Conservation (phyloP, 2,329 filamentous ascomycete genomes). For the Epichloe coenophiala region DNA sequence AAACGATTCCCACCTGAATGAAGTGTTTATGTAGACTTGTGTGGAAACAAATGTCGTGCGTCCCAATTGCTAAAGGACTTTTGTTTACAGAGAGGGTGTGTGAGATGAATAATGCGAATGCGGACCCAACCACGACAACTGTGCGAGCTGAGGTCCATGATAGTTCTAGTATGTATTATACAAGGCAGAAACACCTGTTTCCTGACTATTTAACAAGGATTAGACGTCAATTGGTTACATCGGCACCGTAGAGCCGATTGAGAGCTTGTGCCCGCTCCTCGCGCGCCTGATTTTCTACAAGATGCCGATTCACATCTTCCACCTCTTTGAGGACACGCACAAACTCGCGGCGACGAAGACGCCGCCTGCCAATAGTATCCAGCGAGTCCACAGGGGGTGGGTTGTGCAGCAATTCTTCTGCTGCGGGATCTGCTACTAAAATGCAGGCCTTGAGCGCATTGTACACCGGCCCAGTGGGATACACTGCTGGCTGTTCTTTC, state of each 20-base stretch:
- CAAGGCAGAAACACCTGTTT: neutral
- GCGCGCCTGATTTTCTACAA: slow-evolving; percentile 5
- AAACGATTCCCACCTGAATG: too few relatives aligned
- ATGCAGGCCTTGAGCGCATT: slow-evolving; percentile 40
- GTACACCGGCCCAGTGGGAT: slow-evolving; percentile 29
- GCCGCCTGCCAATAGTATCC: slow-evolving; percentile 8
- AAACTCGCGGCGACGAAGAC: slow-evolving; percentile 19
- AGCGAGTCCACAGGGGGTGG: slow-evolving; percentile 5
- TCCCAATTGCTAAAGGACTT: too few relatives aligned
- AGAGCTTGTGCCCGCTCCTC: slow-evolving; percentile 8
- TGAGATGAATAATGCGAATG: too few relatives aligned
- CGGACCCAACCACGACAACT: too few relatives aligned
- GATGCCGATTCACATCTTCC: slow-evolving; percentile 12
- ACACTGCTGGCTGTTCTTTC: slow-evolving; percentile 37
- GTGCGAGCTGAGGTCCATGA: too few relatives aligned
- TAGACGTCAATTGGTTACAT: neutral
- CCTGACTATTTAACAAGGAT: neutral
- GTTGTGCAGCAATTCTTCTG: slow-evolving; percentile 20
- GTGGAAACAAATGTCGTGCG: too few relatives aligned
- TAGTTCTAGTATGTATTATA: neutral
- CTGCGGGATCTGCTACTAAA: slow-evolving; percentile 36
- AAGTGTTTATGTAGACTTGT: too few relatives aligned
- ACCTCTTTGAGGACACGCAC: slow-evolving; percentile 19
- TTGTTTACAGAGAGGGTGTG: too few relatives aligned
- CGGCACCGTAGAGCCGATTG: slow-evolving; percentile 2